phyloP scores from a whole-genome alignment of 2,329 filamentous ascomycete species.

The Pestalotiopsis sp. region DNA sequence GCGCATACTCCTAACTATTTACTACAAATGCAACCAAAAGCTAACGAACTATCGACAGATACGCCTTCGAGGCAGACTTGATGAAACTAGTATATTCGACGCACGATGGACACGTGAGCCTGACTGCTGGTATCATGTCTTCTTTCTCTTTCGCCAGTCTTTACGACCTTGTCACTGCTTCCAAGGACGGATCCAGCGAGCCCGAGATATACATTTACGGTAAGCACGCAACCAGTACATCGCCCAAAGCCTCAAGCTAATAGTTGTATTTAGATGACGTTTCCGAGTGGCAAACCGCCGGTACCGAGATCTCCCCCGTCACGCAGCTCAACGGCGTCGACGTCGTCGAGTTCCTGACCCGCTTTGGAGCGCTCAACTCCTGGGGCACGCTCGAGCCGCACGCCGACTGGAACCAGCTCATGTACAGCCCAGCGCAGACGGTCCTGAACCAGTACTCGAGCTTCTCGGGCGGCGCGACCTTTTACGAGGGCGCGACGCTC shows the following conservation, averaged over 20 bases:
- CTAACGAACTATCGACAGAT: not conserved
- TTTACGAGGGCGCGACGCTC: slow-evolving; percentile 36
- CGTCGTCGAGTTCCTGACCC: slow-evolving; percentile 27
- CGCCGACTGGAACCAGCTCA: slow-evolving; percentile 43
- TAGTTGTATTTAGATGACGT: slow-evolving; percentile 17
- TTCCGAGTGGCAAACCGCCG: slow-evolving; percentile 14
- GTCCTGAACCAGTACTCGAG: slow-evolving; percentile 28
- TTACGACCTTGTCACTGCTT: slow-evolving; percentile 32
- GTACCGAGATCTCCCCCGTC: slow-evolving; percentile 24
- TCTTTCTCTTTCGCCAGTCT: slow-evolving; percentile 33
- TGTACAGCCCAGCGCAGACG: slow-evolving; percentile 29
- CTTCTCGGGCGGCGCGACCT: slow-evolving; percentile 33
- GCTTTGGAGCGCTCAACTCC: slow-evolving; percentile 35
- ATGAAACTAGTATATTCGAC: slow-evolving; percentile 32
- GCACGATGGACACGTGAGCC: slow-evolving; percentile 37
- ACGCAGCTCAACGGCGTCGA: slow-evolving; percentile 34
- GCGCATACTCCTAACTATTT: not conserved
- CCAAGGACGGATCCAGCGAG: slow-evolving; percentile 31
- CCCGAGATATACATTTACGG: slow-evolving; percentile 35
- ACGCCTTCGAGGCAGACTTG: slow-evolving; percentile 38
- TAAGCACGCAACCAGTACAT: slow-evolving; percentile 1
- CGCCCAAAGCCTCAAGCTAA: no score
- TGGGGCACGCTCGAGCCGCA: slow-evolving; percentile 39
- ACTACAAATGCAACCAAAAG: not conserved
- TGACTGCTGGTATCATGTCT: slow-evolving; percentile 31